Base-by-base conservation (phyloP, 1,284 basidiomycete genomes). In the Ceraceosorus bombacis region DNA sequence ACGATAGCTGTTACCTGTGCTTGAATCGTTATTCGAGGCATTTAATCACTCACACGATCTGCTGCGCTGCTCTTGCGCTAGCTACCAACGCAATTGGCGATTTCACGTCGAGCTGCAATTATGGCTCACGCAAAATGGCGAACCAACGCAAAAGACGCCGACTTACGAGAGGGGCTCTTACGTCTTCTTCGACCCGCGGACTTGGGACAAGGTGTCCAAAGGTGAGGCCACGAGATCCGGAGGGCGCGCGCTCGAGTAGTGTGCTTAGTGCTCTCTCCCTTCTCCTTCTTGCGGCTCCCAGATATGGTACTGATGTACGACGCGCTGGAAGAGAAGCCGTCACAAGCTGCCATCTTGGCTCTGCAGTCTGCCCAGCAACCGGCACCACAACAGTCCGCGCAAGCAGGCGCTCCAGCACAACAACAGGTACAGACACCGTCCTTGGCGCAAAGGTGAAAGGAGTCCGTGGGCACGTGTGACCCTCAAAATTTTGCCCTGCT, bases 61-160 rank as follows among this genome's bases (percentile, higher is more conserved):
- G 27, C 27, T 54, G 3, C 39, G 27, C 15, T 27, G 9, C 51
- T 40, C 53, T 10, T 36, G 40, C 70, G 27, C 1, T 27, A 92
- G 90, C 73, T 95, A 87, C 81, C 90, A 90, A 78, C 87, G 94
- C 68, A 94, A 94, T 80, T 98, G 94, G 94, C 83, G 94, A 69
- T 98, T 89, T 80, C 93, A 97, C 84, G 96, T 93, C 79, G 90
- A 94, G 70, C 82, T 92, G 63, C 86, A 89, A 64, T 81, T 94
- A 67, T 98, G 94, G 94, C 85, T 97, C 77, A 95, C 91, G 54
- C 95, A 94, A 78, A 91, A 95, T 79, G 86, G 84, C 52, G 88
- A 86, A 63, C 86, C 88, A 27, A 87, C 87, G 59, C 86, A 89
- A 73, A 93, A 94, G 80, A 87, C 91, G 38, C 84, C 83, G n/a